Evolutionary conservation across 371 early-diverging fungal genomes (phyloP), one percentile per base, ranked within the genome.

Genomic region (Conidiobolus incongruus): DNA sequence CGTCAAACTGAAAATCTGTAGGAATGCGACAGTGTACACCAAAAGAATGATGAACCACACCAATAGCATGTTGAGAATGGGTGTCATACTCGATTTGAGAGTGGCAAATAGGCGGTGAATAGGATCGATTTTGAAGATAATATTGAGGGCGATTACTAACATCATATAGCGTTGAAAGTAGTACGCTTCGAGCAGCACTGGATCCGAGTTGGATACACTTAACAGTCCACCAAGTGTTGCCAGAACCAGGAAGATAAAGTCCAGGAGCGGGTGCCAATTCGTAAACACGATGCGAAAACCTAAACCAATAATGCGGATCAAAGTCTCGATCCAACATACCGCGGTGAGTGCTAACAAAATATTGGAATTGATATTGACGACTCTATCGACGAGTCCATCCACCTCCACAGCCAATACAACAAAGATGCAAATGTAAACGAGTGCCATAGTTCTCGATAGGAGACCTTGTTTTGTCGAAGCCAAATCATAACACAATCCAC

Each of bases 1-100:
- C 3, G 79, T 75, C 42, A 76, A 47, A 1, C 75, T 75, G 59
- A 73, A 79, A 13, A 76, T 67, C 50, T 75, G 72, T 59, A 72
- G 63, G 52, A 73, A 76, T 65, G 74, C 66, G 45, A 76, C 69
- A 1, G 75, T 63, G 46, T 72, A 79, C 1, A 75, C 67, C 1
- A 62, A 60, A 52, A 75, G 55, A 16, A 76, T 65, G 4, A 76
- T 64, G 43, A 74, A 61, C 75, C 75, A 76, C 1, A 75, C 76
- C 1, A 68, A 68, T 7, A 43, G 21, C 32, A 43, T n/a, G 21
- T 43, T 43, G 32, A 43, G n/a, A 32, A 43, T 43, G 23, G 34
- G 13, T 22, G 19, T 31, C 11, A 33, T 33, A 33, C 30, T 29
- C 6, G 31, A 31, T 22, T 32, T 30, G 15, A 43, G 34, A 6